Percentiles rank a stretch among this genome's conserved stretches.
These are phyloP conservation scores for Ophiocytium majus DNA, from an alignment of 352 stramenopile genomes.

Conservation along the genomic window DNA sequence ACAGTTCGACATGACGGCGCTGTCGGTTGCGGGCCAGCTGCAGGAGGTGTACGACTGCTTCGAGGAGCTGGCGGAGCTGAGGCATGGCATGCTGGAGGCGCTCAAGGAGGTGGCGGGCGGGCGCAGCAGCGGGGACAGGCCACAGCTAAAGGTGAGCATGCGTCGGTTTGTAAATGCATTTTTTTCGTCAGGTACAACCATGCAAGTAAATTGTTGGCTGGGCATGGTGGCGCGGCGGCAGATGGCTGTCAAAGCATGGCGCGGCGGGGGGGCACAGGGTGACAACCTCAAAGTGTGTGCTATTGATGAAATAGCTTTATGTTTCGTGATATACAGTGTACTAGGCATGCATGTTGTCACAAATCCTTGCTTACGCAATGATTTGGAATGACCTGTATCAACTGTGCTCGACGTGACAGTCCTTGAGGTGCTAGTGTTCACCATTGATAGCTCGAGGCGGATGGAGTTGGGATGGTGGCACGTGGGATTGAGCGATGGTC, in stretches of 20 bases:
- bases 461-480: too few relatives aligned
- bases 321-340: neutral
- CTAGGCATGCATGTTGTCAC: neutral
- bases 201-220: neutral
- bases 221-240: neutral
- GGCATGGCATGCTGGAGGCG: neutral
- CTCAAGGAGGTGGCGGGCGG: neutral
- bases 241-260: neutral
- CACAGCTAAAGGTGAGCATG: conserved; percentile 4
- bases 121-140: neutral
- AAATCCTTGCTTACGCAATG: too few relatives aligned
- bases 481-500: too few relatives aligned
- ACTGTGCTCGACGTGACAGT: too few relatives aligned
- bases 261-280: neutral
- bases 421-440: too few relatives aligned
- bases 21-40: neutral
- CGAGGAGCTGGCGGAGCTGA: conserved; percentile 3
- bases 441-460: too few relatives aligned
- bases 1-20: conserved; percentile 4
- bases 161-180: neutral
- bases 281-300: neutral
- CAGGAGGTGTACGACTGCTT: conserved; percentile 12
- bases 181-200: neutral
- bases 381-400: too few relatives aligned
- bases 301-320: neutral